Base-by-base conservation (phyloP, 1,139 yeast genomes). In the Taphrina betulina region DNA sequence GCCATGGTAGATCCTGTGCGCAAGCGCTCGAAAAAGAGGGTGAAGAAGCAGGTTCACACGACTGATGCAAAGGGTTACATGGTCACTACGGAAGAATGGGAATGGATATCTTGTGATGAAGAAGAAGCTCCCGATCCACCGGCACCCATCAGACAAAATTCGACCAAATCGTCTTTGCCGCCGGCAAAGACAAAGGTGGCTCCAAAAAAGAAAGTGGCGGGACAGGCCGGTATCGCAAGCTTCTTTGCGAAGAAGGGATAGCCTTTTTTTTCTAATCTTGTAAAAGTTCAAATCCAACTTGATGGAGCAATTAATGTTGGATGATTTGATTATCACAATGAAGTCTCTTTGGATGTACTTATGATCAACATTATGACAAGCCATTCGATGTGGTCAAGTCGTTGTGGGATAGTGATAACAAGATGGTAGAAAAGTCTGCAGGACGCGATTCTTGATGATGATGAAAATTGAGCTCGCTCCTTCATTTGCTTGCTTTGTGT, bases 11-110 rank as follows among this genome's bases (percentile, higher is more conserved):
- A 5, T 2, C 31, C 44, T 14, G 48, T 31, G 8, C 23, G 29
- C 16, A 22, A 28, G 20, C 22, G 54, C 10, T 24, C 33, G 5
- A 45, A 63, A 20, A 43, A 63, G 19, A 54, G 35, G 58, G 59
- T 51, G 48, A 57, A 34, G 57, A 58, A 44, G 60, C 50, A 52
- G 31, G 55, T 51, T 5, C 60, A 50, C 31, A 53, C 57, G 37
- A 48, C 43, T 14, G 61, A 58, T 16, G 60, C 51, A 22, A 60
- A 59, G 35, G 61, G 61, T 19, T 60, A 58, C 23, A 29, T 55
- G 54, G 53, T 58, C 23, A 53, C 52, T 23, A 38, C 24, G 36
- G 58, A 56, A 17, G 60, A 54, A 26, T 44, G 51, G 45, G 53
- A 42, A 19, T 57, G 58, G 54, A 44, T 46, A 14, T 51, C 57